Evolutionary conservation across 140 eudicot genomes (phyloP).

Genomic region (Oenanthe javanica): DNA sequence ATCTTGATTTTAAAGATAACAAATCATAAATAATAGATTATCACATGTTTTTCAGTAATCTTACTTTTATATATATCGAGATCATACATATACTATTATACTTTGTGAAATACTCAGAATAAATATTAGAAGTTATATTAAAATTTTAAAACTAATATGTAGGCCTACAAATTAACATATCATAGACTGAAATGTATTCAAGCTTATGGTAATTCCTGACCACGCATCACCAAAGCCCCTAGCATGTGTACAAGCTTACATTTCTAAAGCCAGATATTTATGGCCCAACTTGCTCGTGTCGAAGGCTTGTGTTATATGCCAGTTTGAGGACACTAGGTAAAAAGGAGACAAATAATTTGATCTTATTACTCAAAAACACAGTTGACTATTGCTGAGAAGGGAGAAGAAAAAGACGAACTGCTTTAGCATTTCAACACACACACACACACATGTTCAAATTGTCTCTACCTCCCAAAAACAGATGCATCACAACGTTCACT

Average conservation of each 20-base stretch:
- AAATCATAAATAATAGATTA: no score
- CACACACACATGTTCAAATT: not conserved
- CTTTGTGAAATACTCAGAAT: not conserved
- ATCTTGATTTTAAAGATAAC: not conserved
- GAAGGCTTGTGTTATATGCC: no score
- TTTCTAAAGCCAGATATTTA: not conserved
- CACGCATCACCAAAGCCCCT: not conserved
- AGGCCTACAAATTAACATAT: no score
- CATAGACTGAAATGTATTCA: not conserved
- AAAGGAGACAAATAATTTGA: no score
- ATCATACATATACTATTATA: not conserved
- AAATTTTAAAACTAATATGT: not conserved
- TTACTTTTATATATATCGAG: not conserved
- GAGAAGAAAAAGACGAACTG: no score
- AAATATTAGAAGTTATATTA: not conserved
- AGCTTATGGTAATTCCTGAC: not conserved
- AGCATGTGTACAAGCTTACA: not conserved
- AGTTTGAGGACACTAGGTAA: no score
- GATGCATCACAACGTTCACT: not conserved
- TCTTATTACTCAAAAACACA: no score
- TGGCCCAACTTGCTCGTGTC: no score
- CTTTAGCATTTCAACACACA: not conserved
- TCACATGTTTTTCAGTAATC: not conserved
- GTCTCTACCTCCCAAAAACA: not conserved
- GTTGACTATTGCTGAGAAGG: no score